Evolutionary conservation across 352 stramenopile species (phyloP), one percentile per base, ranked within the genome.

Genomic region (Saprolegnia parasitica): DNA sequence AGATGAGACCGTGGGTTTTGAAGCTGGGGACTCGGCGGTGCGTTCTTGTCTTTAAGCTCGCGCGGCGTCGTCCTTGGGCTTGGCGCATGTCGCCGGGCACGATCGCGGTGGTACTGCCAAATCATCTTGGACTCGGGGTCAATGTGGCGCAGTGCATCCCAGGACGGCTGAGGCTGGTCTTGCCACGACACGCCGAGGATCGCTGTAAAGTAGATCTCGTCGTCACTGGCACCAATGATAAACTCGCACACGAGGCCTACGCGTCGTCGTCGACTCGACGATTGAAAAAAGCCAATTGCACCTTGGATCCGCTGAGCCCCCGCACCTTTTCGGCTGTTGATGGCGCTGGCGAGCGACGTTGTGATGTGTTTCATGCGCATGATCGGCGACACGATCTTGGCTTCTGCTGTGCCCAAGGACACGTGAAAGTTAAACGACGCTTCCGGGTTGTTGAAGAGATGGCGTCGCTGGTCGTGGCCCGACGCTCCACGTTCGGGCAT

Each of bases 61-160:
- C 29, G 46, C 5, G 40, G 62, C 18, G n/a, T 15, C 1, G 23
- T 18, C 4, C 20, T 16, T 23, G 62, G 62, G 24, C 29, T 60
- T 5, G 47, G 18, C 32, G 15, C 10, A 18, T 9, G 15, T 11
- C 26, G n/a, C 58, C 46, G 40, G 24, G 24, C 29, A 4, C 45
- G 39, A 18, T 57, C 47, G 24, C 35, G 24, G 50, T 68, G 47
- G 45, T 60, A 55, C 50, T 68, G n/a, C 16, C 62, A 58, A n/a
- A 68, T 68, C 62, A 68, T 39, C 9, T 68, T 49, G 16, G 62
- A 68, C 24, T 68, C 62, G 15, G 62, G 62, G 39, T 68, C 62
- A 20, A 61, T 40, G 32, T 68, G 40, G 1, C 29, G 29, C 23
- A 68, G 62, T 16, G 10, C 13, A 39, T 68, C 50, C 62, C 62